These are phyloP conservation scores for Ogataea hybrid DNA, from an alignment of 1,139 yeast species.

Conservation along the genomic window DNA sequence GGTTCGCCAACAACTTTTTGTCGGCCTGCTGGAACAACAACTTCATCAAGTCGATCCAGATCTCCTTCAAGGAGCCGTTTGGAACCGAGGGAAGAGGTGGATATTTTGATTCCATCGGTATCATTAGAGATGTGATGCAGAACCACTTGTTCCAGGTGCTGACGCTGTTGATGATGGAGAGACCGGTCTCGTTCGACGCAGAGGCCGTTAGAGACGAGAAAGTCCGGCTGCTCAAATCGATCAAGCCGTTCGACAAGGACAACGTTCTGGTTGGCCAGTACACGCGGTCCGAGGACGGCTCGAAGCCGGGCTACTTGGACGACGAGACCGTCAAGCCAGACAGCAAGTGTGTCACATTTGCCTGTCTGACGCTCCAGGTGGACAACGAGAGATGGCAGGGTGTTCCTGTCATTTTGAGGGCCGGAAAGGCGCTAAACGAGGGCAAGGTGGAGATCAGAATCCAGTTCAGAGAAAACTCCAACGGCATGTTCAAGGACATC, in stretches of 20 bases:
- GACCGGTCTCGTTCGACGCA: constrained; percentile 86
- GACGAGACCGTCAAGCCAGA: constrained; percentile 84
- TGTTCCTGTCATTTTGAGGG: constrained; percentile 92
- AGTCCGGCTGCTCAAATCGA: constrained; percentile 84
- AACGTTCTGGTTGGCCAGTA: constrained; percentile 89
- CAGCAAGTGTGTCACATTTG: constrained; percentile 89
- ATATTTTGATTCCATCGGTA: constrained; percentile 92
- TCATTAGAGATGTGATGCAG: constrained; percentile 97
- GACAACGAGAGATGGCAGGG: constrained; percentile 98
- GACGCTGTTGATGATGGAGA: constrained; percentile 91
- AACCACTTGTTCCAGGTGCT: constrained; percentile 92
- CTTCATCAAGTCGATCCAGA: constrained; percentile 75
- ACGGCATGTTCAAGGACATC: constrained; percentile 77
- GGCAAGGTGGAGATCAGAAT: constrained; percentile 92
- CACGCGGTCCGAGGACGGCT: constrained; percentile 76
- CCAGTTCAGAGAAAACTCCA: constrained; percentile 84
- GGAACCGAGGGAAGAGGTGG: constrained; percentile 99
- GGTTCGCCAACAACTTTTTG: constrained; percentile 87
- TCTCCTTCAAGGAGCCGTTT: constrained; percentile 91
- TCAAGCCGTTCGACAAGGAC: constrained; percentile 61
- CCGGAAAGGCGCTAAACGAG: constrained; percentile 93
- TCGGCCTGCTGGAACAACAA: constrained; percentile 85
- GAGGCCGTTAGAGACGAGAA: constrained; percentile 96
- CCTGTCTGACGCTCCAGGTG: constrained; percentile 76
- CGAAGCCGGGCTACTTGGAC: constrained; percentile 86